These are phyloP conservation scores for sorghum (Sorghum bicolor) DNA, from an alignment of 176 grass and related monocot species.

Conservation along the genomic window DNA sequence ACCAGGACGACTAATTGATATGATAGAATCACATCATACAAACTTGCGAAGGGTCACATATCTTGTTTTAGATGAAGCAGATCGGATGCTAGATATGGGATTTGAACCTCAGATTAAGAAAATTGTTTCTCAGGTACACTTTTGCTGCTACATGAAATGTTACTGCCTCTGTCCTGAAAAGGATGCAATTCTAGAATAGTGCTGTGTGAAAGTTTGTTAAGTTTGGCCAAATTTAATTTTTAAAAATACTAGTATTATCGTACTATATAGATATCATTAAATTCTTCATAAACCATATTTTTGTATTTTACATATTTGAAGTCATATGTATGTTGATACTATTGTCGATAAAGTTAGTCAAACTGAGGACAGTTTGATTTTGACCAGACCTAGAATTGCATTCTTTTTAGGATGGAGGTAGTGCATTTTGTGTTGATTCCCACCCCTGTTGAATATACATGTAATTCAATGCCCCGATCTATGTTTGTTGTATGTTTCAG, in stretches of 20 bases:
- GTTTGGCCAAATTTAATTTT: not conserved
- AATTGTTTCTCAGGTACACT: slow-evolving; percentile 87
- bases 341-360: not conserved
- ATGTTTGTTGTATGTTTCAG: not conserved
- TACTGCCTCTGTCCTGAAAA: not conserved
- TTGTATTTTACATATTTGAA: not conserved
- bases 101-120: slow-evolving; percentile 99
- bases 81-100: slow-evolving; percentile 98
- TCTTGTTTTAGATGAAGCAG: slow-evolving; percentile 97
- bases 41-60: slow-evolving; percentile 94
- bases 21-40: slow-evolving; percentile 97
- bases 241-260: not conserved
- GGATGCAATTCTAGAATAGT: not conserved
- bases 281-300: not conserved
- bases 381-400: not conserved
- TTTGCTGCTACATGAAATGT: not conserved
- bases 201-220: not conserved
- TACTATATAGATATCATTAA: not conserved
- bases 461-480: not conserved
- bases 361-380: not conserved
- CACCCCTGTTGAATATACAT: not conserved
- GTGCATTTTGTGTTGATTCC: not conserved
- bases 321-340: not conserved
- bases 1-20: slow-evolving; percentile 97
- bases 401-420: not conserved